Evolutionary conservation across 2,329 filamentous ascomycete genomes (phyloP).

Genomic region (Exophiala alcalophila): DNA sequence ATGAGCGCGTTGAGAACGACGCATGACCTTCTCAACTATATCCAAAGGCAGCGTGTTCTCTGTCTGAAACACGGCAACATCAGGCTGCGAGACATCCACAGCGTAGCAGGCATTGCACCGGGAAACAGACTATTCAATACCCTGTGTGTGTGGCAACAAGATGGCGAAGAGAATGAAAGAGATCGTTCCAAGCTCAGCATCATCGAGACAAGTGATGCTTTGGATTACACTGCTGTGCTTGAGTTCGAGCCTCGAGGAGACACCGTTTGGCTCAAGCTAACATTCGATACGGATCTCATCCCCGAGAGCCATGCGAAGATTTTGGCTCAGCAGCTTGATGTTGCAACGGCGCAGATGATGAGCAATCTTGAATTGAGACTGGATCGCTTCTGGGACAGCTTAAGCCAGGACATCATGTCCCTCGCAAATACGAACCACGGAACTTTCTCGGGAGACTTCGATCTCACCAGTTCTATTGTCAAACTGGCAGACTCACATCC

Average conservation of each 20-base stretch:
- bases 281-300: conserved; percentile 55
- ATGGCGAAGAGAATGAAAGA: conserved; percentile 45
- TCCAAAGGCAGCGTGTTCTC: conserved; percentile 65
- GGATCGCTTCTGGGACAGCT: conserved; percentile 24
- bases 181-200: conserved; percentile 50
- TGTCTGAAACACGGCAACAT: conserved; percentile 63
- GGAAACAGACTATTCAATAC: conserved; percentile 67
- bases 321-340: conserved; percentile 61
- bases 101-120: conserved; percentile 54
- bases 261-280: conserved; percentile 51
- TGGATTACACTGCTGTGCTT: conserved; percentile 73
- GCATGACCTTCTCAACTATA: conserved; percentile 59
- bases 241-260: conserved; percentile 66
- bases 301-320: conserved; percentile 54
- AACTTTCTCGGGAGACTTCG: conserved; percentile 38
- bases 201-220: conserved; percentile 62
- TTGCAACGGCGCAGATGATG: conserved; percentile 48
- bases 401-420: conserved; percentile 42
- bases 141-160: conserved; percentile 82
- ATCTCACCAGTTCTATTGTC: conserved; percentile 57
- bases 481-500: conserved; percentile 49
- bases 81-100: conserved; percentile 68
- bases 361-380: conserved; percentile 34
- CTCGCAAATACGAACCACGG: conserved; percentile 46
- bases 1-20: conserved; percentile 52